Evolutionary conservation across 345 rosid genomes (phyloP), one percentile per base, ranked within the genome.

Genomic region (Lumnitzera racemosa): DNA sequence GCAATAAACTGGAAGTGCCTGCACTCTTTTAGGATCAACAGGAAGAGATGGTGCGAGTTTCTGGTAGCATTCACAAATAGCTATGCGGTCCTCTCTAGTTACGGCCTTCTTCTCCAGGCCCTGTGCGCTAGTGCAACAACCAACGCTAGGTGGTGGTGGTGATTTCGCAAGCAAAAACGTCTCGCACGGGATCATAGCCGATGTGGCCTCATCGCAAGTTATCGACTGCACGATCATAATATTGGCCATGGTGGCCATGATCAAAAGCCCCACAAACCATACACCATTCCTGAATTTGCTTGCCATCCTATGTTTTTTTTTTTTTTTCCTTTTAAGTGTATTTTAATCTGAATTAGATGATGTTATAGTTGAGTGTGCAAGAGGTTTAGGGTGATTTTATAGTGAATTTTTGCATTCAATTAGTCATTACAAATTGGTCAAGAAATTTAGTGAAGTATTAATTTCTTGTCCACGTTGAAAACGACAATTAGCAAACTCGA

Each of bases 31-130:
- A 11, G 60, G 55, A 46, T 63, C 48, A 59, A 55, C 25, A 46
- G 53, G 58, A 7, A 48, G 15, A 2, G 60, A 55, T 24, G 60
- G 67, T 16, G 51, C n/a, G 2, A n/a, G 24, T 17, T 47, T 27
- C 27, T 17, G 15, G 20, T 52, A 63, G 46, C 60, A 63, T 48
- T 14, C 24, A 31, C 67, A 63, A 43, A 63, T 15, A 36, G 49
- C 15, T 56, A 16, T 20, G 4, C 49, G 53, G 13, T 41, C 46
- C 25, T 20, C 13, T 13, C 3, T 16, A 46, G 20, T 11, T 31
- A 12, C 2, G 7, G 46, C 27, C 55, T n/a, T 50, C 24, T 23
- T 11, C 55, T 16, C 63, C 11, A 61, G 41, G 55, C 11, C 14
- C 13, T 3, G 54, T 1, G 11, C n/a, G 10, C 56, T 14, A 1